Evolutionary conservation across 768 basidiomycete species (phyloP).

Genomic region (Hortiboletus flavorubellus): DNA sequence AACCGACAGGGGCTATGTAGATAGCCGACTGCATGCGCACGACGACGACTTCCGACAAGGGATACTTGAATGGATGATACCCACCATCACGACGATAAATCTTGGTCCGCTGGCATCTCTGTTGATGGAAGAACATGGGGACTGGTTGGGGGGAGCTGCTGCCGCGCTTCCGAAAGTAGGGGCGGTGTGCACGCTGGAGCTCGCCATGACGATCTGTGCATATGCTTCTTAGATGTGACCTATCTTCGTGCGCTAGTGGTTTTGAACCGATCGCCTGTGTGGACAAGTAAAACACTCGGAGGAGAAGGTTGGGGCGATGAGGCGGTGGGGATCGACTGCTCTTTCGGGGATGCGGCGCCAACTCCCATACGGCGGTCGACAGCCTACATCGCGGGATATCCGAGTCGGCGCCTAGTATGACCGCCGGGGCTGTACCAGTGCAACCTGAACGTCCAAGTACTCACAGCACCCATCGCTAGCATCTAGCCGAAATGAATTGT

Average conservation of each 20-base stretch:
- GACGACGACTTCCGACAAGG: neutral
- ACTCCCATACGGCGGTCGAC: no score
- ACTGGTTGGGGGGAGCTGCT: neutral
- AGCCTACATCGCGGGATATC: no score
- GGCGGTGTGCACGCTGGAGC: neutral
- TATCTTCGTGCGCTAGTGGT: neutral
- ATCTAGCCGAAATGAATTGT: neutral
- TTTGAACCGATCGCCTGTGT: neutral
- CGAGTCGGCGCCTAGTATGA: no score
- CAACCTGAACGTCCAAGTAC: no score
- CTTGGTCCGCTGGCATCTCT: conserved; percentile 9
- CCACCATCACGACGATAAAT: conserved; percentile 52
- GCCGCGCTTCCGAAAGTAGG: neutral
- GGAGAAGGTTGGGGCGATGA: no score
- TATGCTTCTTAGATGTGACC: neutral
- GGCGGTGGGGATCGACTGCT: no score
- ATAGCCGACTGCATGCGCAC: neutral
- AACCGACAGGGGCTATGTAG: neutral
- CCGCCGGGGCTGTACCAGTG: no score
- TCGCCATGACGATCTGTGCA: neutral
- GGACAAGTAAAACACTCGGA: no score
- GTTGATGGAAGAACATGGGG: neutral
- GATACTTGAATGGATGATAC: conserved; percentile 2
- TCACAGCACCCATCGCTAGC: no score
- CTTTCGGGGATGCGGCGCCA: no score